phyloP scores from a whole-genome alignment of 2,329 filamentous ascomycete species.

The Tricladium varicosporioides region DNA sequence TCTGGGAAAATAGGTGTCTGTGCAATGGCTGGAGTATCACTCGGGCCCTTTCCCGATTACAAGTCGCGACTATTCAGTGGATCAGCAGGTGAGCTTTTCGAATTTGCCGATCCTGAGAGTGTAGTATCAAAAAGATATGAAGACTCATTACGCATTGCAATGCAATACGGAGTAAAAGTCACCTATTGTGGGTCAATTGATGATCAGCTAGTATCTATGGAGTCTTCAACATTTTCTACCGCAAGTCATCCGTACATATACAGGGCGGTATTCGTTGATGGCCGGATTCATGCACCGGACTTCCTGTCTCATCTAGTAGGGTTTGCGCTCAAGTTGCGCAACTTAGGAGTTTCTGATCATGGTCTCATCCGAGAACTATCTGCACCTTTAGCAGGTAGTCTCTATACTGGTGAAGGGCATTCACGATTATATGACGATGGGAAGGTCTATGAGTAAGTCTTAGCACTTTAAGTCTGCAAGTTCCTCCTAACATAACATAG shows the following conservation, averaged over 20 bases:
- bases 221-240: slow-evolving; percentile 87
- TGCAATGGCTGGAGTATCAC: slow-evolving; percentile 85
- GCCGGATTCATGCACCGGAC: slow-evolving; percentile 85
- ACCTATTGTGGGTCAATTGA: slow-evolving; percentile 94
- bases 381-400: slow-evolving; percentile 79
- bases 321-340: slow-evolving; percentile 90
- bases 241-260: slow-evolving; percentile 91
- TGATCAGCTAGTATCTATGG: slow-evolving; percentile 91
- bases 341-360: slow-evolving; percentile 89
- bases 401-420: slow-evolving; percentile 92
- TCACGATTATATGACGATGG: slow-evolving; percentile 89
- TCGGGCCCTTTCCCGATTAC: slow-evolving; percentile 91
- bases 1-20: slow-evolving; percentile 80
- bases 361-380: slow-evolving; percentile 90
- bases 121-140: slow-evolving; percentile 80
- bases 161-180: slow-evolving; percentile 78
- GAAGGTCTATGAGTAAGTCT: slow-evolving; percentile 72
- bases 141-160: slow-evolving; percentile 67
- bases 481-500: slow-evolving; percentile 33
- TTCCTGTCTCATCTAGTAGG: slow-evolving; percentile 92
- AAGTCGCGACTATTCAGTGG: slow-evolving; percentile 86
- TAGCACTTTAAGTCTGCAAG: neutral
- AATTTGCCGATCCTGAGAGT: slow-evolving; percentile 82
- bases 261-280: slow-evolving; percentile 93
- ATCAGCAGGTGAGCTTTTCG: slow-evolving; percentile 90